A percentile compares a stretch with the other conserved stretches of the same genome.
These are phyloP conservation scores for Cytospora piceicola DNA, from an alignment of 2,329 filamentous ascomycete species.

Conservation along the genomic window DNA sequence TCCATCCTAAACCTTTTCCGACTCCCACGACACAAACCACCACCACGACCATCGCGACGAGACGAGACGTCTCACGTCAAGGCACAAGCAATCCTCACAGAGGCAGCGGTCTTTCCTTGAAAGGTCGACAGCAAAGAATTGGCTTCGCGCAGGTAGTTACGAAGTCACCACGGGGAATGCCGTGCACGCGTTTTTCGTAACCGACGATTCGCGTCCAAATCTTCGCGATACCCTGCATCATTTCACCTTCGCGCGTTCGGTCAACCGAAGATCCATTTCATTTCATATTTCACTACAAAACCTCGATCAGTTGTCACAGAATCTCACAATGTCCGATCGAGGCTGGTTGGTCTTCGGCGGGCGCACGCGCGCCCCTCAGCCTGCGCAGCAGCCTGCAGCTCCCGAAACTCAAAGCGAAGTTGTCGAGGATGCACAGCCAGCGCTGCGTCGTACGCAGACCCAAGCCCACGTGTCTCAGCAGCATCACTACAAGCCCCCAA, in stretches of 20 bases:
- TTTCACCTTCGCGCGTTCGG: background rate
- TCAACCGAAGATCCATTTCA: background rate
- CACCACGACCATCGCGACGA: background rate
- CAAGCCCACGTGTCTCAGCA: constrained; percentile 3
- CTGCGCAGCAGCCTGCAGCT: constrained; percentile 2
- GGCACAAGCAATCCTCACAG: background rate
- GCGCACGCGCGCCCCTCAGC: constrained; percentile 20
- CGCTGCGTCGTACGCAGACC: constrained; percentile 20
- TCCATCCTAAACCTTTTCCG: background rate
- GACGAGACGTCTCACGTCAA: background rate
- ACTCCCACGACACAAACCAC: background rate
- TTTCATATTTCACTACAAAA: background rate
- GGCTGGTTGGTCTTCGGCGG: constrained; percentile 19
- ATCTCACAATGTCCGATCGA: constrained; percentile 21
- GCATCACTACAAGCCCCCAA: constrained; percentile 13
- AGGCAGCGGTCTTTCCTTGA: background rate
- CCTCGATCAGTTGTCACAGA: background rate
- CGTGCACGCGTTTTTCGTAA: background rate
- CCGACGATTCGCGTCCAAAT: background rate
- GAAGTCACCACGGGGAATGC: background rate
- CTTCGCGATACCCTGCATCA: background rate
- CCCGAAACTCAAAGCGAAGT: background rate
- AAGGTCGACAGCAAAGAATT: background rate
- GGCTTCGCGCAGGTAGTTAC: background rate
- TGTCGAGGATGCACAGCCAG: background rate